Percentiles rank a stretch among this genome's conserved stretches.
These are phyloP conservation scores for Isatis tinctoria DNA, from an alignment of 345 rosid genomes.

Conservation along the genomic window DNA sequence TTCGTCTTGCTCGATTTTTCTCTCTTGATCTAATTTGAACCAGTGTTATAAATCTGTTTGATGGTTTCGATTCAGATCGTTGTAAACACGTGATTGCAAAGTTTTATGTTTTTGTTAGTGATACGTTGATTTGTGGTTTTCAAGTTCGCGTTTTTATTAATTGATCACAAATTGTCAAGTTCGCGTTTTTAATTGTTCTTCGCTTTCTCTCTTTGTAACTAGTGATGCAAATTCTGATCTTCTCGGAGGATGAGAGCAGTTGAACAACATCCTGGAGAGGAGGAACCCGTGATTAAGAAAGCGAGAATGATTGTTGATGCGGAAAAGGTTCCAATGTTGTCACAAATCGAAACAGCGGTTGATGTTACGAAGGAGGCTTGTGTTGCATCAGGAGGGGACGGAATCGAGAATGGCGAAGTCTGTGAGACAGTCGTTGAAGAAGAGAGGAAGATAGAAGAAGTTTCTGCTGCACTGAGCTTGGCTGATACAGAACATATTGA, in stretches of 20 bases:
- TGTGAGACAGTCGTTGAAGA: background rate
- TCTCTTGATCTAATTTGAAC: background rate
- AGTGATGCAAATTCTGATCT: constrained; percentile 3
- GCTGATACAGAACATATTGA: background rate
- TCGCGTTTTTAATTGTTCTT: background rate
- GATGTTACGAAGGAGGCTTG: background rate
- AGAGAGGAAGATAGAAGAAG: background rate
- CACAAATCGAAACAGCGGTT: background rate
- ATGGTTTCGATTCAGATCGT: background rate
- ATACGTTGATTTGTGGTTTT: background rate
- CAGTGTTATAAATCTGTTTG: background rate
- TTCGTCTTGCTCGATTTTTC: background rate
- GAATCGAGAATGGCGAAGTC: background rate
- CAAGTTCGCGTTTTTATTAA: background rate
- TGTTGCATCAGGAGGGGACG: background rate
- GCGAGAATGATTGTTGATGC: background rate
- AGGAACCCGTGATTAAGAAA: constrained; percentile 17
- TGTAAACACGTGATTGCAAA: background rate
- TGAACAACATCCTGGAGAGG: background rate
- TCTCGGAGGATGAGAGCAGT: constrained; percentile 12
- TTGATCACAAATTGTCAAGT: background rate
- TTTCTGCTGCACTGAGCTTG: background rate
- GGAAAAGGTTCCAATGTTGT: background rate
- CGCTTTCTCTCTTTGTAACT: background rate
- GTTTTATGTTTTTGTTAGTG: background rate